These are phyloP conservation scores for Rubus parviflorus DNA, from an alignment of 306 rosid genomes.

Conservation along the genomic window DNA sequence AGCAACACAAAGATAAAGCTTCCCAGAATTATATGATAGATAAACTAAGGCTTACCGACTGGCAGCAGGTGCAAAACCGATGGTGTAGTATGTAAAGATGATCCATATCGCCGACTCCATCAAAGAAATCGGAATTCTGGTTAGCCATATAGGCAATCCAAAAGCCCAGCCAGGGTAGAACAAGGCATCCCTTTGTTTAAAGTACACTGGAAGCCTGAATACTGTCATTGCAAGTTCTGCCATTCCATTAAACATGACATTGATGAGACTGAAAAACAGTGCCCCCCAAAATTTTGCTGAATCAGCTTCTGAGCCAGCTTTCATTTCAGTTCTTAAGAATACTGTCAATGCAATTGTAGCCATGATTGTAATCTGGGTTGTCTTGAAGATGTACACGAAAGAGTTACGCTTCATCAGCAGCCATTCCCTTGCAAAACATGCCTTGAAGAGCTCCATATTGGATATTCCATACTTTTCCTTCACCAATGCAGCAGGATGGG, in stretches of 20 bases:
- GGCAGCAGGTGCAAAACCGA: constrained; percentile 59
- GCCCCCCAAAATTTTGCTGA: constrained; percentile 52
- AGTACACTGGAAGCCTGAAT: constrained; percentile 34
- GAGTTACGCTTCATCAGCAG: constrained; percentile 60
- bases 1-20: not conserved
- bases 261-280: constrained; percentile 45
- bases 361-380: constrained; percentile 43
- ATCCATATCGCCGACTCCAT: constrained; percentile 29
- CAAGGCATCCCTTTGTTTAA: constrained; percentile 31
- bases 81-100: constrained; percentile 41
- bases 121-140: constrained; percentile 31
- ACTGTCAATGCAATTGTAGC: constrained; percentile 52
- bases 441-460: constrained; percentile 46
- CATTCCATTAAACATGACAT: constrained; percentile 44
- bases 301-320: constrained; percentile 18
- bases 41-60: constrained; percentile 38
- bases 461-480: constrained; percentile 48
- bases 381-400: constrained; percentile 57
- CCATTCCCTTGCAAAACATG: constrained; percentile 63
- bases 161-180: constrained; percentile 36
- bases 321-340: constrained; percentile 56
- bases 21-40: not conserved
- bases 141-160: constrained; percentile 26
- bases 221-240: constrained; percentile 28
- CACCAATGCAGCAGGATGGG: constrained; percentile 63